Conservation (phyloP, 805 yeast species). For the Ogataea salicorniae region DNA sequence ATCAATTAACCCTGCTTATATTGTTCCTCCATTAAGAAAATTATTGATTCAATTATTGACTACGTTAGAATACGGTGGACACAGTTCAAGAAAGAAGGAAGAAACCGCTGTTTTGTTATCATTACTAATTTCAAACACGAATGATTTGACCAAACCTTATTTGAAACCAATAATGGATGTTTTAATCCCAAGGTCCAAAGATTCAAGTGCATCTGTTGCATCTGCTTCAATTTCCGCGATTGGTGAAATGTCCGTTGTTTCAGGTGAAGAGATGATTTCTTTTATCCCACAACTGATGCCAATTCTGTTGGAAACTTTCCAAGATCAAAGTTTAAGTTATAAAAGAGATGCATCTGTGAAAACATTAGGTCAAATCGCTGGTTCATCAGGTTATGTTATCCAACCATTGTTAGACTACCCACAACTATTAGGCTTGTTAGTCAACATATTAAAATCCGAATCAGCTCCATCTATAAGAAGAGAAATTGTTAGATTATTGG, state of each 20-base stretch:
- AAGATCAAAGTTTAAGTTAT: constrained; percentile 84
- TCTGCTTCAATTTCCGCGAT: constrained; percentile 79
- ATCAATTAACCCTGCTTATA: constrained; percentile 86
- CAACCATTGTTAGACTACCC: constrained; percentile 92
- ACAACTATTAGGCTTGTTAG: constrained; percentile 73
- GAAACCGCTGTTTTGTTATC: constrained; percentile 78
- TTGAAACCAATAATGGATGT: constrained; percentile 87
- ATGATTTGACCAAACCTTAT: constrained; percentile 83
- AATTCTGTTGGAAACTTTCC: constrained; percentile 76
- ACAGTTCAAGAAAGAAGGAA: constrained; percentile 68
- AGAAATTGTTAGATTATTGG: constrained; percentile 84
- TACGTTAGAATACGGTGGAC: constrained; percentile 75
- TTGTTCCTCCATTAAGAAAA: constrained; percentile 87
- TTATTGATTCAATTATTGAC: constrained; percentile 81
- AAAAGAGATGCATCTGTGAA: constrained; percentile 87
- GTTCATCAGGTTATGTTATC: constrained; percentile 91
- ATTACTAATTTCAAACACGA: constrained; percentile 69
- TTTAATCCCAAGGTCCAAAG: constrained; percentile 68
- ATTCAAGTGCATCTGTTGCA: constrained; percentile 73
- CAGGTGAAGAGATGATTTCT: constrained; percentile 76
- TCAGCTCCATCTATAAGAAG: constrained; percentile 67
- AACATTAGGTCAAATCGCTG: constrained; percentile 82
- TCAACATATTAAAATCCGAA: constrained; percentile 78
- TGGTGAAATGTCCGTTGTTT: constrained; percentile 85
- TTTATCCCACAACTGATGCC: constrained; percentile 82